Conservation (phyloP, 495 filamentous ascomycete species). For the Annulohypoxylon bovei region DNA sequence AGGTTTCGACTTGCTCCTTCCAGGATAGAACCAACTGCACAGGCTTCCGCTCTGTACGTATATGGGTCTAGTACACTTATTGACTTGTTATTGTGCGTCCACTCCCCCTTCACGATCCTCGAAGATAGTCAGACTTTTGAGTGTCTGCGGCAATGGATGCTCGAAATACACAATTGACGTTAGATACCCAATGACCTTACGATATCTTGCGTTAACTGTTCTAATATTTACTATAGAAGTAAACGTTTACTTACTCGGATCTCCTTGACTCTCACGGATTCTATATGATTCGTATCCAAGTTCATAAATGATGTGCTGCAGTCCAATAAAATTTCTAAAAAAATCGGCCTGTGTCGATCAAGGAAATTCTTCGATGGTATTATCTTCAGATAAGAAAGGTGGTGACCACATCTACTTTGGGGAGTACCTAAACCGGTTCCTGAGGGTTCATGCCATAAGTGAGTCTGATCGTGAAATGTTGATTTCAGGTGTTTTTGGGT, state of each 20-base stretch:
- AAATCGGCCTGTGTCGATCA: neutral
- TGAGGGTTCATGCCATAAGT: neutral
- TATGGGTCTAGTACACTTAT: too few relatives aligned
- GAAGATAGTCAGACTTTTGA: conserved; percentile 4
- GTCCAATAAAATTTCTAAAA: neutral
- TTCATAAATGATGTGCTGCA: conserved; percentile 9
- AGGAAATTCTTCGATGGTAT: neutral
- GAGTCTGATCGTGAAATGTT: neutral
- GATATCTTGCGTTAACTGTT: neutral
- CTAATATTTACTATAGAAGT: neutral
- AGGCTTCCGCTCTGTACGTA: too few relatives aligned
- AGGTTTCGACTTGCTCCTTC: conserved; percentile 24
- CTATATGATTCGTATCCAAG: neutral
- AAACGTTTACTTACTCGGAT: neutral
- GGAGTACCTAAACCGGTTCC: neutral
- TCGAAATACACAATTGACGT: neutral
- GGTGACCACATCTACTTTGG: conserved; percentile 7
- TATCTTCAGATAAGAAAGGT: conserved; percentile 7
- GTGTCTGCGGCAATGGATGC: neutral
- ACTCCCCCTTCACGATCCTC: conserved; percentile 1
- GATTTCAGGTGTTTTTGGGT: neutral
- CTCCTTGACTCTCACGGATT: too few relatives aligned
- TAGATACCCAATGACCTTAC: neutral
- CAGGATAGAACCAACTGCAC: neutral
- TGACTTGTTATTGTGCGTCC: too few relatives aligned